Percentiles rank a stretch among this genome's conserved stretches.
Evolutionary conservation across 306 rosid genomes (phyloP).

Genomic region (Acacia acuminata): DNA sequence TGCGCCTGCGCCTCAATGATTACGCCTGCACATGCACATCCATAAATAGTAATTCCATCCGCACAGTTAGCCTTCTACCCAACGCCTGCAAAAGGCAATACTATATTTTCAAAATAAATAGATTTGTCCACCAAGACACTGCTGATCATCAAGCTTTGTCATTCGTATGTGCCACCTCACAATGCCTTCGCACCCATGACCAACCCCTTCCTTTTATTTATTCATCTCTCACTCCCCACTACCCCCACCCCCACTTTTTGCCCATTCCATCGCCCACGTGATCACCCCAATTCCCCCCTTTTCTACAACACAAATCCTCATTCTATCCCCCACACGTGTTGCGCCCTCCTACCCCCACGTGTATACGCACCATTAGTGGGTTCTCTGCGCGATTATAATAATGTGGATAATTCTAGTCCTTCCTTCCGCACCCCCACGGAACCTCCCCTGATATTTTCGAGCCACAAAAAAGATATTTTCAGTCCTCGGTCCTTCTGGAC

Average conservation of each 20-base stretch:
- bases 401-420: conserved; percentile 14
- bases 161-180: not conserved
- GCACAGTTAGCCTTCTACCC: not conserved
- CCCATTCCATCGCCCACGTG: conserved; percentile 18
- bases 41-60: not conserved
- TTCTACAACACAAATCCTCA: too few species aligned
- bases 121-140: not conserved
- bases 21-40: not conserved
- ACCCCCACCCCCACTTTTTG: not conserved
- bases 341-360: conserved; percentile 11
- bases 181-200: not conserved
- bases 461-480: conserved; percentile 31
- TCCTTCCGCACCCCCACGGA: conserved; percentile 14
- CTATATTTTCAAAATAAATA: not conserved
- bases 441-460: conserved; percentile 37
- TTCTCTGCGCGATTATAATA: not conserved
- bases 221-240: not conserved
- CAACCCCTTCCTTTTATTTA: not conserved
- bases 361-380: not conserved
- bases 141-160: conserved; percentile 19
- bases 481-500: not conserved
- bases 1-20: not conserved
- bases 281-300: not conserved
- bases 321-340: conserved; percentile 25
- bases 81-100: not conserved